phyloP scores from a whole-genome alignment of 1,139 yeast species.

The Geotrichum phurueaensis region DNA sequence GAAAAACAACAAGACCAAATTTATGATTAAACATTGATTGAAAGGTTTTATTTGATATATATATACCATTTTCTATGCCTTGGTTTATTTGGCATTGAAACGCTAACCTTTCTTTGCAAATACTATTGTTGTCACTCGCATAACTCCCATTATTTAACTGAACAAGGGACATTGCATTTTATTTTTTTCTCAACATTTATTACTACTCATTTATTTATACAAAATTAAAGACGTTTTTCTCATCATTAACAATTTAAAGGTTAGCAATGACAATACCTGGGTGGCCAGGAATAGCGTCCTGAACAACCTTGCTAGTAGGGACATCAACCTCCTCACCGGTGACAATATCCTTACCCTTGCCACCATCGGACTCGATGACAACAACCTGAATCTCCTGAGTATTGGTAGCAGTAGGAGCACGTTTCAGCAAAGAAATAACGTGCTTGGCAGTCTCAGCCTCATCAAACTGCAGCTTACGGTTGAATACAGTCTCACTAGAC shows the following conservation, averaged over 20 bases:
- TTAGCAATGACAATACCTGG: constrained; percentile 82
- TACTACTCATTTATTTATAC: background rate
- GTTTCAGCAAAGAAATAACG: constrained; percentile 49
- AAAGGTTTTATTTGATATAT: background rate
- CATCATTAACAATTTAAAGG: constrained; percentile 22
- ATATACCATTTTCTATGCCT: background rate
- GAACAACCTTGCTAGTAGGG: constrained; percentile 63
- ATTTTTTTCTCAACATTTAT: background rate
- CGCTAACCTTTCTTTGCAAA: background rate
- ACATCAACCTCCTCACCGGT: constrained; percentile 70
- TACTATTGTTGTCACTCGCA: background rate
- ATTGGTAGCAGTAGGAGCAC: constrained; percentile 59
- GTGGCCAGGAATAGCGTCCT: constrained; percentile 84
- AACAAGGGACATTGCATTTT: background rate
- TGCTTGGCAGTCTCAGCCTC: constrained; percentile 63
- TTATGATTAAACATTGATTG: background rate
- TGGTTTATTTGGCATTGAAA: background rate
- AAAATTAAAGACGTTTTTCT: background rate
- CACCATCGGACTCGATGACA: constrained; percentile 46
- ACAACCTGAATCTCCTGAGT: constrained; percentile 56
- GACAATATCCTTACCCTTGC: constrained; percentile 58
- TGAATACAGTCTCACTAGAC: constrained; percentile 69
- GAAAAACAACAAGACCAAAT: background rate
- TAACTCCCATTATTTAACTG: background rate
- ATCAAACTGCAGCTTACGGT: constrained; percentile 76